These are phyloP conservation scores for Cytospora paraplurivora DNA, from an alignment of 2,329 filamentous ascomycete genomes.

Conservation along the genomic window DNA sequence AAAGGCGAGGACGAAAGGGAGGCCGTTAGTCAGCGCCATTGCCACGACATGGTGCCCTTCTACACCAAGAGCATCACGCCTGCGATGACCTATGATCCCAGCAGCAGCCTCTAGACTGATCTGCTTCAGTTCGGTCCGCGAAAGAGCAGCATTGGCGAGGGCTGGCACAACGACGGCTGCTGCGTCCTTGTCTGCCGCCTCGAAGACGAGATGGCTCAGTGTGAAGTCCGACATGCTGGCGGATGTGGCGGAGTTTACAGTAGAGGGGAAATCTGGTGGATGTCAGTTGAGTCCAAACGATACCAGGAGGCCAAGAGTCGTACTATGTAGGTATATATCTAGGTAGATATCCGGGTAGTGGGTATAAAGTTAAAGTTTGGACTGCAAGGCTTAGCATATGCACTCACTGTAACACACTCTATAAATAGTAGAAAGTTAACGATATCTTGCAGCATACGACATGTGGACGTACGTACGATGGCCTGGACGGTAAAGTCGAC, in stretches of 20 bases:
- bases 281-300: neutral
- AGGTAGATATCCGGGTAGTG: no score
- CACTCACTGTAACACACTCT: no score
- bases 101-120: neutral
- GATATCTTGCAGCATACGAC: no score
- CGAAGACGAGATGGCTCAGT: neutral
- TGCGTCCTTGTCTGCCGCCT: neutral
- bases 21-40: conserved; percentile 8
- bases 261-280: neutral
- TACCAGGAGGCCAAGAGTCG: no score
- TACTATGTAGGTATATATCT: no score
- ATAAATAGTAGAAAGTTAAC: no score
- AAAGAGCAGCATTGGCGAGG: neutral
- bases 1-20: conserved; percentile 76
- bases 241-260: neutral
- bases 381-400: no score
- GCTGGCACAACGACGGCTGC: neutral
- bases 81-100: neutral
- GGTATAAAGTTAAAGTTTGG: no score
- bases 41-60: conserved; percentile 7
- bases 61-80: neutral
- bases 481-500: no score
- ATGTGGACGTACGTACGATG: no score
- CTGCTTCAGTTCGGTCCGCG: conserved; percentile 1
- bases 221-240: neutral